Conservation (phyloP, 768 basidiomycete species). For the Thelephora aurantiotincta region DNA sequence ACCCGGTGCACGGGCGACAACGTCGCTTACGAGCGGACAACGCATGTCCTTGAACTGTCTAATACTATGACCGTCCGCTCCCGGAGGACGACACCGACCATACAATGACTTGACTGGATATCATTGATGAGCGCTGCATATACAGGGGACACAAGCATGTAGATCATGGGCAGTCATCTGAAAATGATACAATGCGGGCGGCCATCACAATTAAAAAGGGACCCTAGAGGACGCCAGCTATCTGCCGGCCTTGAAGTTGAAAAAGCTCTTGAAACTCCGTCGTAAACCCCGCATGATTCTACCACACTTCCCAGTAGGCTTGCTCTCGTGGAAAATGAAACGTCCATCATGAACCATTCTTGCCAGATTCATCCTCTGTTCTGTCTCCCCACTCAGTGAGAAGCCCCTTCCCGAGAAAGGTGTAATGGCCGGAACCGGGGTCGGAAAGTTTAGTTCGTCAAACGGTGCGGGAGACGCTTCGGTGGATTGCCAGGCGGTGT, state of each 20-base stretch:
- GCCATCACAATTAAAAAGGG: too few species aligned
- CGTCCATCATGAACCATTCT: conserved; percentile 1
- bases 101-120: too few species aligned
- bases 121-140: too few species aligned
- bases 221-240: not conserved
- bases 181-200: not conserved
- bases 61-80: too few species aligned
- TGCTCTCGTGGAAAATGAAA: not conserved
- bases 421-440: conserved; percentile 1
- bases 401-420: conserved; percentile 9
- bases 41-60: too few species aligned
- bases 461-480: not conserved
- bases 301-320: not conserved
- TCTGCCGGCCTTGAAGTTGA: not conserved
- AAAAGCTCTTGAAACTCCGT: not conserved
- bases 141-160: too few species aligned
- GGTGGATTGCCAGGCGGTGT: not conserved
- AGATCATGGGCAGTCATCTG: too few species aligned
- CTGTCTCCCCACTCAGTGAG: conserved; percentile 16
- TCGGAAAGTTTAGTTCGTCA: not conserved
- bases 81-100: too few species aligned
- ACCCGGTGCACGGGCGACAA: too few species aligned
- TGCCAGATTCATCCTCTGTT: conserved; percentile 15
- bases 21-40: too few species aligned
- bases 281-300: not conserved